Evolutionary conservation across 2,329 filamentous ascomycete genomes (phyloP), one percentile per base, ranked within the genome.

Genomic region (Epichloe gansuensis): DNA sequence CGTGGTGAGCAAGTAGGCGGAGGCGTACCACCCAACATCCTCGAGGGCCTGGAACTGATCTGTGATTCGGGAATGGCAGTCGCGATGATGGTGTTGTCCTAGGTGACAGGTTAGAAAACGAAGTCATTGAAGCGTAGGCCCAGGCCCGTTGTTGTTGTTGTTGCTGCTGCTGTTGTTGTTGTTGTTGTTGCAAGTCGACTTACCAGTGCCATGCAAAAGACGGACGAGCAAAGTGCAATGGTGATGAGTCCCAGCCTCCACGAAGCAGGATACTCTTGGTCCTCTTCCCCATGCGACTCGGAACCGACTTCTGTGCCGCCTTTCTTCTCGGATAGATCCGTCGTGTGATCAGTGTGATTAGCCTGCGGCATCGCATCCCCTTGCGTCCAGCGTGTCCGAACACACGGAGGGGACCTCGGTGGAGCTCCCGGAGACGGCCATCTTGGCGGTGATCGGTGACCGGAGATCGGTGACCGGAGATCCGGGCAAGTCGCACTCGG

Each of bases 71-170:
- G 63, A 6, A 67, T 61, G 6, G 63, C 63, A 1, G 67, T 72
- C 6, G 69, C 60, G 31, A 71, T 64, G 51, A 71, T 70, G 9
- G 65, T 66, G 55, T 62, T 64, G 56, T 69, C 67, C 65, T 17
- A 17, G 17, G 17, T 17, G 2, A 17, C 17, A 17, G 17, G 17
- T 17, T 17, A 17, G 17, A 17, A 17, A 17, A 17, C 17, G 17
- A 17, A 17, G 17, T 17, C 17, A 17, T 17, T 17, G 17, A 17
- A 17, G 17, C 17, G 17, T 17, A 17, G 17, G 17, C 17, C 17
- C 17, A 17, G 17, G 17, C 17, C 17, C 17, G 17, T 17, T 17
- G 17, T 17, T 17, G 1, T 17, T 17, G 15, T 2, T 1, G 11
- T n/a, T 23, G 23, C 8, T n/a, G n/a, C n/a, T n/a, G n/a, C n/a